Evolutionary conservation across 164 flowering plant species (phyloP).

Genomic region (Chimonanthus praecox): DNA sequence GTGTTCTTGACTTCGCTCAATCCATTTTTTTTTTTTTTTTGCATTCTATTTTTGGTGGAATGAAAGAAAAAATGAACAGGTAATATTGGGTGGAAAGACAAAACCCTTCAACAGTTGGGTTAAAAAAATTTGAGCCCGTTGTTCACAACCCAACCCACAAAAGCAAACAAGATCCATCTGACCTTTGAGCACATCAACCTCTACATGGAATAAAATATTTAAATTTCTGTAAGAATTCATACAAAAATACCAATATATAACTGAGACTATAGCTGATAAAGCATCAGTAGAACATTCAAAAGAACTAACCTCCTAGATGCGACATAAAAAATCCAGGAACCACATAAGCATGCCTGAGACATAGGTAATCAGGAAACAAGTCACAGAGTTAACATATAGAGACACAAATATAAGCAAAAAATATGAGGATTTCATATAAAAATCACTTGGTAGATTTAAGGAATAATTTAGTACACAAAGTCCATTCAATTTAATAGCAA

Average conservation of each 20-base stretch:
- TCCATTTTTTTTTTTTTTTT: too few relatives aligned
- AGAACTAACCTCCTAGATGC: constrained; percentile 29
- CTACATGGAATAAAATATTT: not conserved
- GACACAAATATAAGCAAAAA: not conserved
- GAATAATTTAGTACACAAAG: not conserved
- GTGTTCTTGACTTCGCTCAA: too few relatives aligned
- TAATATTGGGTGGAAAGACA: too few relatives aligned
- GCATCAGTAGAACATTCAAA: not conserved
- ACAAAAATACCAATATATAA: not conserved
- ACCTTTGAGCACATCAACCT: not conserved
- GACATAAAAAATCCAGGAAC: constrained; percentile 25
- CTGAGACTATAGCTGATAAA: not conserved
- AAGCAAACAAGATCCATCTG: too few relatives aligned
- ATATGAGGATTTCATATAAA: not conserved
- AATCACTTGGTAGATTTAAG: not conserved
- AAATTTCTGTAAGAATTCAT: not conserved
- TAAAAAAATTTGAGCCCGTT: too few relatives aligned
- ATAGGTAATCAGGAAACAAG: not conserved
- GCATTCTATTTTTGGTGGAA: too few relatives aligned
- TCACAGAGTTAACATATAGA: not conserved
- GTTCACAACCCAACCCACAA: too few relatives aligned
- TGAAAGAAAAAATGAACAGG: too few relatives aligned
- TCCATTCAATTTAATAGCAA: not conserved
- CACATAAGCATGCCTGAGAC: constrained; percentile 31
- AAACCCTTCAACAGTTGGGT: too few relatives aligned